Evolutionary conservation across 202 grass and related monocot species (phyloP), one percentile per base, ranked within the genome.

Genomic region (Setaria viridis): DNA sequence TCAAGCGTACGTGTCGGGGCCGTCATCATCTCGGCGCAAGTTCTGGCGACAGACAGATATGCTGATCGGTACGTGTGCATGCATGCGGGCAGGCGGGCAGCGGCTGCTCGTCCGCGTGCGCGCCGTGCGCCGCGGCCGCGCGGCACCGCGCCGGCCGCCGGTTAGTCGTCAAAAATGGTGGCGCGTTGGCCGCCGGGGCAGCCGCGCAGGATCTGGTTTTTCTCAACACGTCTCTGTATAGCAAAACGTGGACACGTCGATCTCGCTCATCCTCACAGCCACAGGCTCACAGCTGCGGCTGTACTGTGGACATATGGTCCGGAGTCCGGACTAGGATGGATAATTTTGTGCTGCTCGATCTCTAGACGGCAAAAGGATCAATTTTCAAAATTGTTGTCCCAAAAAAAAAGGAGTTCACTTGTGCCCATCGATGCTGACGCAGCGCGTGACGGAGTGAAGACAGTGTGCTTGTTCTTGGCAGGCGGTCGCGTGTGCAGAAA

Each of bases 91-190:
- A 5, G 2, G 6, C 46, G 21, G 7, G 72, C 53, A 45, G 74
- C 75, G 75, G 75, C 75, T 30, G 56, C 75, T 77, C 75, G 56
- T 16, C 75, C 39, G 6, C 37, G 75, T 54, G 32, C 74, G 20
- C 37, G 55, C 32, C 11, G 62, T 2, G 5, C 29, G 30, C 25
- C 25, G 25, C 48, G 48, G 55, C 32, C 55, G 55, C 55, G 20
- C 55, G 55, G 55, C 55, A 9, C 9, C 55, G 55, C 55, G 20
- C 19, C 55, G n/a, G 57, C 57, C 63, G 33, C 63, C 15, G 13
- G 63, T 17, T 39, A 10, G 20, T 11, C 49, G 55, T 77, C 74
- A 29, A 59, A 5, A 57, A 3, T 3, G 33, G 37, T 29, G 73
- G 17, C 33, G 13, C 5, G 43, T 46, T 81, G 7, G 14, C n/a